Conservation (phyloP, 2,329 filamentous ascomycete species). For the Colletotrichum incanum region DNA sequence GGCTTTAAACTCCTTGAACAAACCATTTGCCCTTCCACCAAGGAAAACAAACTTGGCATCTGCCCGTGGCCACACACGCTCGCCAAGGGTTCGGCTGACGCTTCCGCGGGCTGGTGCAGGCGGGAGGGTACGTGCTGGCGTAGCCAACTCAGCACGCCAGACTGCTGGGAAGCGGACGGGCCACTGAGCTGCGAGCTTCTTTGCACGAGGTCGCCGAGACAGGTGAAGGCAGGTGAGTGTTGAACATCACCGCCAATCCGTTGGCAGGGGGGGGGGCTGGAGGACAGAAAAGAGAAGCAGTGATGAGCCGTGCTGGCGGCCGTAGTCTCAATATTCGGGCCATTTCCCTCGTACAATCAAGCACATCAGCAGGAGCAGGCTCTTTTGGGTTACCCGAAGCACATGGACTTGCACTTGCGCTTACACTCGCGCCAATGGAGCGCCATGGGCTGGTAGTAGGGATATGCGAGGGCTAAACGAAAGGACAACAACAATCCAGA, state of each 20-base stretch:
- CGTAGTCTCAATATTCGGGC: conserved; percentile 14
- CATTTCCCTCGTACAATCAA: conserved; percentile 6
- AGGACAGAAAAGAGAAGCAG: conserved; percentile 4
- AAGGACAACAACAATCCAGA: conserved; percentile 1
- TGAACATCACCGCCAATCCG: conserved; percentile 34
- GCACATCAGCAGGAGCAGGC: conserved; percentile 17
- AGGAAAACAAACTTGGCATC: conserved; percentile 14
- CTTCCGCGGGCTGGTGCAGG: conserved; percentile 31
- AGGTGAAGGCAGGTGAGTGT: conserved; percentile 22
- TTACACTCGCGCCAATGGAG: conserved; percentile 25
- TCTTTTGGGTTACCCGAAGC: conserved; percentile 17
- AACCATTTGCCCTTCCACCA: neutral
- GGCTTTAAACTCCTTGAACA: neutral
- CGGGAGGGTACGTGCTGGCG: conserved; percentile 25
- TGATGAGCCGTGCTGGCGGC: conserved; percentile 10
- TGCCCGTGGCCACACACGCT: conserved; percentile 25
- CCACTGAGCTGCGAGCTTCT: conserved; percentile 43
- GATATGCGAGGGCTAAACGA: conserved; percentile 1
- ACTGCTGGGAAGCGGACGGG: conserved; percentile 27
- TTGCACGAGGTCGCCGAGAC: conserved; percentile 35
- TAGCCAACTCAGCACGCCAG: conserved; percentile 17
- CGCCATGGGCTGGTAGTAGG: conserved; percentile 25
- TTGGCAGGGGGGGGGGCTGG: neutral
- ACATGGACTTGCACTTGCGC: neutral
- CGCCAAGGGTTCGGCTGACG: conserved; percentile 37